Conservation (phyloP, 208 protist species). For the Naegleria fowleri region DNA sequence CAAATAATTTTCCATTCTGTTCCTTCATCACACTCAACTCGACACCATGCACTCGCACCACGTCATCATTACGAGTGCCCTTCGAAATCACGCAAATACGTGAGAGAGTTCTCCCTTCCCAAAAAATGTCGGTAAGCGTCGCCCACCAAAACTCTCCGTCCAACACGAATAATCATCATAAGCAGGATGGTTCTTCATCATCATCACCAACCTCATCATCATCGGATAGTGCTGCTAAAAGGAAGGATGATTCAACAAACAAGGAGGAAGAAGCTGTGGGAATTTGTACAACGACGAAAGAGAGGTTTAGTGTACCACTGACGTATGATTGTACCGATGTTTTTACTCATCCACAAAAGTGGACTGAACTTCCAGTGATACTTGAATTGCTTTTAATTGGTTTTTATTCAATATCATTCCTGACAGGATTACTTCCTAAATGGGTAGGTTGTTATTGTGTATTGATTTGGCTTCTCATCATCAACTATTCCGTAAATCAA, state of each 20-base stretch:
- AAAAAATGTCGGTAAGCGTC: too few species aligned
- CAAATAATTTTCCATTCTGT: too few species aligned
- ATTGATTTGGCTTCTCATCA: too few species aligned
- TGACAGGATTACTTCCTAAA: neutral
- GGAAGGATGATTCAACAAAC: neutral
- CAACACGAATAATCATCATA: too few species aligned
- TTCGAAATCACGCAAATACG: too few species aligned
- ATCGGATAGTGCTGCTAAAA: neutral
- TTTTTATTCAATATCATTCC: neutral
- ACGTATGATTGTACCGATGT: slow-evolving; percentile 15
- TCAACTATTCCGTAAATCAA: too few species aligned
- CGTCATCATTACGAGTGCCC: too few species aligned
- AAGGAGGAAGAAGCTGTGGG: neutral
- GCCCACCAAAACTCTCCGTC: too few species aligned
- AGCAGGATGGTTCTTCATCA: neutral
- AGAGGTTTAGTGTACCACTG: slow-evolving; percentile 8
- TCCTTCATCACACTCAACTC: too few species aligned
- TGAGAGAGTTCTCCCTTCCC: too few species aligned
- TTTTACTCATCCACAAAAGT: neutral
- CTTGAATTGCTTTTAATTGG: neutral
- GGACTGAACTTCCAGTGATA: slow-evolving; percentile 4
- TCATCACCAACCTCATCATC: neutral
- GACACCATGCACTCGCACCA: too few species aligned
- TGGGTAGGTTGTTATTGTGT: slow-evolving; percentile 2
- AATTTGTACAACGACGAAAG: neutral